phyloP scores from a whole-genome alignment of 2,329 filamentous ascomycete species.

The Cordyceps farinosa region DNA sequence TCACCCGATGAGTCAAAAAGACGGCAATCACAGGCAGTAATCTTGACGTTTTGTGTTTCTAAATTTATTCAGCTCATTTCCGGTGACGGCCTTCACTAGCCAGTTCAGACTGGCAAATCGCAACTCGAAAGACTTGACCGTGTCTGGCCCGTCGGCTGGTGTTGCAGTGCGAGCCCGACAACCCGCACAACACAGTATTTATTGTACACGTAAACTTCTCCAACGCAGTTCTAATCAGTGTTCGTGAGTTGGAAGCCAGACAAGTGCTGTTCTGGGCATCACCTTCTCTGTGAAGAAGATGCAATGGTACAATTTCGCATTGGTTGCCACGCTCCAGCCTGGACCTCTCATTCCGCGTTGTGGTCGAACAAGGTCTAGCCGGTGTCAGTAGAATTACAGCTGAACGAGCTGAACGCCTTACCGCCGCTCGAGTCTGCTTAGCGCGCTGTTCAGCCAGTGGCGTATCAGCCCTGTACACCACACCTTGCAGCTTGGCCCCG shows the following conservation, averaged over 20 bases:
- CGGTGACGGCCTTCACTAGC: not conserved
- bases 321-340: not conserved
- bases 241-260: no score
- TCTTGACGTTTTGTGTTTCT: not conserved
- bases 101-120: not conserved
- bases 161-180: not conserved
- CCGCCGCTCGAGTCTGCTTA: conserved; percentile 1
- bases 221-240: no score
- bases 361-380: conserved; percentile 10
- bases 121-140: not conserved
- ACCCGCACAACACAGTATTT: not conserved
- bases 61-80: not conserved
- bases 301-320: not conserved
- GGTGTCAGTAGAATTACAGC: conserved; percentile 6
- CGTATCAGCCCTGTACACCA: not conserved
- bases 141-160: not conserved
- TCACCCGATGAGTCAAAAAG: conserved; percentile 1
- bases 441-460: not conserved
- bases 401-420: conserved; percentile 17
- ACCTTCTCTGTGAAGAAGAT: not conserved
- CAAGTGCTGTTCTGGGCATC: not conserved
- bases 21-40: not conserved
- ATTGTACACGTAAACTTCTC: no score
- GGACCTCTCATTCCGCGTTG: conserved; percentile 5
- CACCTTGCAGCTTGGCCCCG: not conserved